Percentiles rank a stretch among this genome's conserved stretches.
These are phyloP conservation scores for Piromyces sp. DNA, from an alignment of 192 early-diverging fungal species.

Conservation along the genomic window DNA sequence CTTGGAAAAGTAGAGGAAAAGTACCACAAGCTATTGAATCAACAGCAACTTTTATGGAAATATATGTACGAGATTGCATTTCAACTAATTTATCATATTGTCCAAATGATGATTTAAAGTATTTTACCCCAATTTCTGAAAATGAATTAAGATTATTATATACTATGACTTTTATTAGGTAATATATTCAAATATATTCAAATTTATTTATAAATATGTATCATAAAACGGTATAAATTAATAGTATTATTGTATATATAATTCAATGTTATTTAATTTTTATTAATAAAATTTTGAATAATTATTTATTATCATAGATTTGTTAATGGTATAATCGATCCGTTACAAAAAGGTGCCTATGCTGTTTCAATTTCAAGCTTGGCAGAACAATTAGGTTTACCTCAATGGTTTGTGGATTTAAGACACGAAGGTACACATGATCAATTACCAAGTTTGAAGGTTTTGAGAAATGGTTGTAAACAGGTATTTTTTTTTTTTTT, in stretches of 20 bases:
- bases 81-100: neutral
- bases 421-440: constrained; percentile 49
- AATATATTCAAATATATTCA: too few species aligned
- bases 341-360: constrained; percentile 26
- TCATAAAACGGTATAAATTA: too few species aligned
- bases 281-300: too few species aligned
- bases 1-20: constrained; percentile 50
- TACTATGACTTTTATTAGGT: constrained; percentile 30
- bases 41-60: constrained; percentile 41
- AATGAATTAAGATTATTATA: constrained; percentile 27
- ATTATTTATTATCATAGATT: constrained; percentile 22
- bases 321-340: constrained; percentile 44
- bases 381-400: constrained; percentile 31
- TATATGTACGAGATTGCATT: neutral
- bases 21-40: constrained; percentile 48
- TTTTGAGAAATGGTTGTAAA: constrained; percentile 21
- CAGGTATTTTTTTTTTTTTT: neutral
- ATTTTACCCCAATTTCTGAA: constrained; percentile 10
- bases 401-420: constrained; percentile 49
- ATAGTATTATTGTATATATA: too few species aligned
- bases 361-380: constrained; percentile 29
- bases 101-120: neutral
- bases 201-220: too few species aligned
- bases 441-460: constrained; percentile 30
- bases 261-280: too few species aligned